Percentiles rank a stretch among this genome's conserved stretches.
These are phyloP conservation scores for Monosporascus sp. DNA, from an alignment of 2,329 filamentous ascomycete species.

Conservation along the genomic window DNA sequence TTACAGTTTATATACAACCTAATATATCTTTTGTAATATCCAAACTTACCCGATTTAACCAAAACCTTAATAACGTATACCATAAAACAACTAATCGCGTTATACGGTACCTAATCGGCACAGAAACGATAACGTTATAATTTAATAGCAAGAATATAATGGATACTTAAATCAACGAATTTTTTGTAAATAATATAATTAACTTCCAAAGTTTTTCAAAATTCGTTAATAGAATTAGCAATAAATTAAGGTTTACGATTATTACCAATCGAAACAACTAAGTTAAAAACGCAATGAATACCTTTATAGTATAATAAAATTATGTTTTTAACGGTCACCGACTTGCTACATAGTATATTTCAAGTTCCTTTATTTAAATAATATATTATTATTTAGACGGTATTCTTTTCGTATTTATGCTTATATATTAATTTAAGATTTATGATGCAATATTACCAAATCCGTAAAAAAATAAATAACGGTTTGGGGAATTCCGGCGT, in stretches of 20 bases:
- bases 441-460: background rate
- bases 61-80: too few species aligned
- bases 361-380: background rate
- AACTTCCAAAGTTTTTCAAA: background rate
- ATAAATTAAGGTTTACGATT: slow-evolving; percentile 1
- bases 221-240: background rate
- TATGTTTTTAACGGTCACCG: background rate
- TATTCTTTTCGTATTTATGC: background rate
- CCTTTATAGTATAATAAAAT: background rate
- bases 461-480: background rate
- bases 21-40: too few species aligned
- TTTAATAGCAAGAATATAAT: too few species aligned
- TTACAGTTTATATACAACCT: too few species aligned
- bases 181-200: too few species aligned
- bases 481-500: background rate
- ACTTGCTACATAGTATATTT: background rate
- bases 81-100: too few species aligned
- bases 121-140: too few species aligned
- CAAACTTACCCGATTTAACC: too few species aligned
- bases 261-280: background rate
- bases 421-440: background rate
- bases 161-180: too few species aligned
- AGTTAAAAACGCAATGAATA: background rate
- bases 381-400: background rate
- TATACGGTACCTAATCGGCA: too few species aligned